Evolutionary conservation across 768 basidiomycete species (phyloP).

Genomic region (Mycena floridula): DNA sequence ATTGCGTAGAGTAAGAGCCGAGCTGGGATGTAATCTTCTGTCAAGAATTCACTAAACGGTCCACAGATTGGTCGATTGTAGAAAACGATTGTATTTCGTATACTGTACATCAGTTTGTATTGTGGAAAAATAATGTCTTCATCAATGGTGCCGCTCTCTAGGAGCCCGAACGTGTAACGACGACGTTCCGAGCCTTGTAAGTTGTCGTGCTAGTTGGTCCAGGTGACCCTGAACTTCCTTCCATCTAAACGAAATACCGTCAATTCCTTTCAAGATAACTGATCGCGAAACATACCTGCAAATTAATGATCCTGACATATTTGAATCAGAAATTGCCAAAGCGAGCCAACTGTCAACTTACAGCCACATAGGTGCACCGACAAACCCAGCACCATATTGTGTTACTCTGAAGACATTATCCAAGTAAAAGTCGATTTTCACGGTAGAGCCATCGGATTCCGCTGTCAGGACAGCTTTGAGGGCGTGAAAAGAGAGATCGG

Average conservation of each 20-base stretch:
- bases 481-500: slow-evolving; percentile 36
- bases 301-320: slow-evolving; percentile 31
- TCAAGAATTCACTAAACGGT: too few species aligned
- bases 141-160: too few species aligned
- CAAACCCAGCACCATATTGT: slow-evolving; percentile 34
- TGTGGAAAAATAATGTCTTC: too few species aligned
- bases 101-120: too few species aligned
- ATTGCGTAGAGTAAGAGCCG: too few species aligned
- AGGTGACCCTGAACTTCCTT: slow-evolving; percentile 38
- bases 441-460: slow-evolving; percentile 28
- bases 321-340: neutral
- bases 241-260: slow-evolving; percentile 26
- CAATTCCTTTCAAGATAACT: neutral
- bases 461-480: slow-evolving; percentile 35
- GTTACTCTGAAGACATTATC: slow-evolving; percentile 29
- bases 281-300: slow-evolving; percentile 23
- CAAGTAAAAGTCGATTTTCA: slow-evolving; percentile 36
- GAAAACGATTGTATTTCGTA: too few species aligned
- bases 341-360: slow-evolving; percentile 14
- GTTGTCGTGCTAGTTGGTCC: slow-evolving; percentile 35
- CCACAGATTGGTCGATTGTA: too few species aligned
- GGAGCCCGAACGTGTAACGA: slow-evolving; percentile 29
- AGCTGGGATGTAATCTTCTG: too few species aligned
- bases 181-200: slow-evolving; percentile 35
- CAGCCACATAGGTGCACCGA: slow-evolving; percentile 36